Evolutionary conservation across 2,329 filamentous ascomycete genomes (phyloP).

Genomic region (Sporothrix pallida): DNA sequence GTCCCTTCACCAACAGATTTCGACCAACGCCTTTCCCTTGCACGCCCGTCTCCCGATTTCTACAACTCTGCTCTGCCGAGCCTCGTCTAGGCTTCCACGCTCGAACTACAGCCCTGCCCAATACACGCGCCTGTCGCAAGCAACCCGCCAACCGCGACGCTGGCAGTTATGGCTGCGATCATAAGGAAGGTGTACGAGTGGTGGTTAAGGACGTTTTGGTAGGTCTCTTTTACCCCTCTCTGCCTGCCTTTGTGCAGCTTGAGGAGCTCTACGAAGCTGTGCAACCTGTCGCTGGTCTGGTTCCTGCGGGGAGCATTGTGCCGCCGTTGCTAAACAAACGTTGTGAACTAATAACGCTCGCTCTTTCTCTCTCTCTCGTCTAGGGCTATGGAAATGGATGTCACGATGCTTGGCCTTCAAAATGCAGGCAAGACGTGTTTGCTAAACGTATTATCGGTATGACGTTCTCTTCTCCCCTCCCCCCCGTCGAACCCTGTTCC

Average conservation of each 20-base stretch:
- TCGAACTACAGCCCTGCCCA: not conserved
- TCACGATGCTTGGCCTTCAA: constrained; percentile 97
- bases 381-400: constrained; percentile 99
- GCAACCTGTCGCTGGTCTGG: constrained; percentile 16
- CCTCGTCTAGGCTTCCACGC: not conserved
- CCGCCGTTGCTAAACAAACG: not conserved
- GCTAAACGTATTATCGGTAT: constrained; percentile 90
- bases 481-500: constrained; percentile 25
- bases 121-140: not conserved
- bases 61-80: not conserved
- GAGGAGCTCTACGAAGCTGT: not conserved
- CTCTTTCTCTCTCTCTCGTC: not conserved
- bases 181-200: constrained; percentile 98
- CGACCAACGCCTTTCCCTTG: not conserved
- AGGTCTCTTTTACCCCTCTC: constrained; percentile 47
- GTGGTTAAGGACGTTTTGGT: constrained; percentile 98
- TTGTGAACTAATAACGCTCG: not conserved
- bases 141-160: constrained; percentile 30
- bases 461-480: constrained; percentile 45
- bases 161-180: constrained; percentile 78
- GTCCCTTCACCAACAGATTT: not conserved
- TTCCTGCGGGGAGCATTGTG: not conserved
- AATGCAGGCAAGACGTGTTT: constrained; percentile 98
- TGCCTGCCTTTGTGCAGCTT: not conserved
- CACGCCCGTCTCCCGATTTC: not conserved